Conservation (phyloP, 352 stramenopile genomes). For the Phytophthora chlamydospora region DNA sequence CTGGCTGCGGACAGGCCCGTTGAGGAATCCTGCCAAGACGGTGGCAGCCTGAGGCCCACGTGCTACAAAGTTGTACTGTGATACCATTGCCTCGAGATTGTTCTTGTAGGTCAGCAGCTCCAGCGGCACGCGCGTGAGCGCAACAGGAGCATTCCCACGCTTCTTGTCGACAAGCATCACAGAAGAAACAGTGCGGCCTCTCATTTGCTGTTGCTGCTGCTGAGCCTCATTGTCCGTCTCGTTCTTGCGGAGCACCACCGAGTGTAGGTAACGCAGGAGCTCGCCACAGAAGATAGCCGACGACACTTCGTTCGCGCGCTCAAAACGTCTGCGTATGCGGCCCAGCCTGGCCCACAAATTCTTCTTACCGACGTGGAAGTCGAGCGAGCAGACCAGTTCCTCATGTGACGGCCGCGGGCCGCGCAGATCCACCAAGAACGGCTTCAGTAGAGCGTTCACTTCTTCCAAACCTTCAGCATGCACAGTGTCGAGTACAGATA, state of each 20-base stretch:
- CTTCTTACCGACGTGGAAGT: conserved; percentile 66
- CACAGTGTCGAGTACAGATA: conserved; percentile 44
- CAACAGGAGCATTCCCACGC: conserved; percentile 27
- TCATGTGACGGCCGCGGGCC: conserved; percentile 37
- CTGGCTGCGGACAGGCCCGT: conserved; percentile 55
- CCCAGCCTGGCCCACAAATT: conserved; percentile 58
- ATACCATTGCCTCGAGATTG: conserved; percentile 80
- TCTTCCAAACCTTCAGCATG: conserved; percentile 56
- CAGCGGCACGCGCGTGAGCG: conserved; percentile 52
- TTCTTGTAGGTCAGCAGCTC: conserved; percentile 81
- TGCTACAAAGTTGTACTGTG: conserved; percentile 79
- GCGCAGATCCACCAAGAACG: conserved; percentile 60
- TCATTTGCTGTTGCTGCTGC: conserved; percentile 46
- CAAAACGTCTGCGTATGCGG: conserved; percentile 58
- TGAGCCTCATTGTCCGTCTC: conserved; percentile 64
- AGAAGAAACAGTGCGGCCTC: conserved; percentile 57
- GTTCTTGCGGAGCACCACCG: conserved; percentile 72
- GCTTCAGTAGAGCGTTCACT: conserved; percentile 53
- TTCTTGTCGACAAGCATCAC: conserved; percentile 55
- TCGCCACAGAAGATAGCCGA: conserved; percentile 74
- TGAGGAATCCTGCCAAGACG: conserved; percentile 66
- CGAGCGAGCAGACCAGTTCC: conserved; percentile 51
- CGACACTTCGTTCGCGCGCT: conserved; percentile 63
- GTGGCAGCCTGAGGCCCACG: conserved; percentile 55
- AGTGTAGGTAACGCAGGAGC: conserved; percentile 69